These are phyloP conservation scores for Chalara sp. DNA, from an alignment of 2,329 filamentous ascomycete species.

Conservation along the genomic window DNA sequence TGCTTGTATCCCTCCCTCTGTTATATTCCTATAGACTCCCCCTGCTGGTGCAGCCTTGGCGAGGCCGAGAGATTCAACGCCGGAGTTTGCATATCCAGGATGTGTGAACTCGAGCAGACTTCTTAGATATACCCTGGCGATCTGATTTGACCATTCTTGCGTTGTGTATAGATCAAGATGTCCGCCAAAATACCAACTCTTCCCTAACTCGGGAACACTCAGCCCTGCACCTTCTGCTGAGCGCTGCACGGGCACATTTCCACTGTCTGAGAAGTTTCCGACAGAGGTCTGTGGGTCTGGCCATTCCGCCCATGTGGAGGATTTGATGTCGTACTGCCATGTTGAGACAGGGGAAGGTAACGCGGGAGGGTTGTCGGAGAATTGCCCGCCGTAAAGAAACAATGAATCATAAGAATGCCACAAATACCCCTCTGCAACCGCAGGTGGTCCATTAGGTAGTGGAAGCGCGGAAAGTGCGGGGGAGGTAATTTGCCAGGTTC, in stretches of 20 bases:
- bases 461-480: slow-evolving; percentile 57
- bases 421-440: slow-evolving; percentile 66
- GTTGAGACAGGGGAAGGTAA: slow-evolving; percentile 53
- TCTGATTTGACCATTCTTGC: slow-evolving; percentile 59
- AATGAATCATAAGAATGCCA: slow-evolving; percentile 67
- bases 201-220: slow-evolving; percentile 60
- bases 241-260: slow-evolving; percentile 52
- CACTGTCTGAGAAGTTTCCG: slow-evolving; percentile 54
- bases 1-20: slow-evolving; percentile 60
- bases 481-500: slow-evolving; percentile 61
- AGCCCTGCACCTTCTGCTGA: slow-evolving; percentile 69
- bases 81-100: slow-evolving; percentile 59
- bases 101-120: slow-evolving; percentile 72
- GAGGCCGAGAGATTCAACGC: slow-evolving; percentile 47
- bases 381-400: slow-evolving; percentile 70
- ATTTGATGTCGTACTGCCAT: slow-evolving; percentile 63
- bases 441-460: slow-evolving; percentile 61
- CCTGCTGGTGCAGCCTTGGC: slow-evolving; percentile 49
- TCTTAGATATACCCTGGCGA: slow-evolving; percentile 61
- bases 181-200: slow-evolving; percentile 75
- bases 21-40: slow-evolving; percentile 69
- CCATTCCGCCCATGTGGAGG: slow-evolving; percentile 56
- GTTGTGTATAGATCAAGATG: slow-evolving; percentile 56
- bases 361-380: slow-evolving; percentile 53
- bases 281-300: slow-evolving; percentile 52